Percentiles rank a stretch among this genome's conserved stretches.
These are phyloP conservation scores for Naumovozyma baii DNA, from an alignment of 805 yeast genomes.

Conservation along the genomic window DNA sequence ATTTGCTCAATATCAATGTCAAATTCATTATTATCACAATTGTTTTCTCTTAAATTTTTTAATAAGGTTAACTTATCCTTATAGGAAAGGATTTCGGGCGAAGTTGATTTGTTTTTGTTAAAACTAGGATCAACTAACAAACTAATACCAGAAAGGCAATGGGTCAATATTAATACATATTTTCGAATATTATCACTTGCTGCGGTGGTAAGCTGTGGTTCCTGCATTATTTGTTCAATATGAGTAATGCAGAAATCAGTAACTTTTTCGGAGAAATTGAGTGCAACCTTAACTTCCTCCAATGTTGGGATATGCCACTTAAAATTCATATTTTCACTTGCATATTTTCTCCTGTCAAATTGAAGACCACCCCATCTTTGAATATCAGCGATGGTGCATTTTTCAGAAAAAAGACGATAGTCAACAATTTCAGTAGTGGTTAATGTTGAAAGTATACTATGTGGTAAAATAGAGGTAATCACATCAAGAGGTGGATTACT, in stretches of 20 bases:
- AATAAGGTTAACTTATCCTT: constrained; percentile 12
- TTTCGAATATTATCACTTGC: constrained; percentile 44
- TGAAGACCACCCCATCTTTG: constrained; percentile 72
- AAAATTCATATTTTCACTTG: constrained; percentile 41
- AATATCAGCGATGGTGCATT: constrained; percentile 30
- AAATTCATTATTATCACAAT: constrained; percentile 29
- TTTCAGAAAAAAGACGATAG: constrained; percentile 43
- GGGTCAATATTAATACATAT: constrained; percentile 47
- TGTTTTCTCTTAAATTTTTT: constrained; percentile 31
- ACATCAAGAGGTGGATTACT: constrained; percentile 49
- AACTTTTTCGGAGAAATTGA: constrained; percentile 44
- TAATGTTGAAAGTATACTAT: constrained; percentile 54
- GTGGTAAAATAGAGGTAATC: constrained; percentile 51
- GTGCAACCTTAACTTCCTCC: constrained; percentile 50
- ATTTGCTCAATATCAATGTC: constrained; percentile 33
- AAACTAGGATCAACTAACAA: constrained; percentile 65
- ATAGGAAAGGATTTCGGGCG: constrained; percentile 7
- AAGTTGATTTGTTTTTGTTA: constrained; percentile 26
- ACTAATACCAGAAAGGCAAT: constrained; percentile 60
- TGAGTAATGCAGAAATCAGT: constrained; percentile 36
- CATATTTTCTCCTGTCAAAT: constrained; percentile 43
- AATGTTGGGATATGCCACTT: constrained; percentile 67
- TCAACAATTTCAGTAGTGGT: constrained; percentile 54
- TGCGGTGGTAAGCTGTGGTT: constrained; percentile 11
- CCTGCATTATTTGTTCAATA: constrained; percentile 30